Evolutionary conservation across 768 basidiomycete genomes (phyloP).

Genomic region (Chiua virens): DNA sequence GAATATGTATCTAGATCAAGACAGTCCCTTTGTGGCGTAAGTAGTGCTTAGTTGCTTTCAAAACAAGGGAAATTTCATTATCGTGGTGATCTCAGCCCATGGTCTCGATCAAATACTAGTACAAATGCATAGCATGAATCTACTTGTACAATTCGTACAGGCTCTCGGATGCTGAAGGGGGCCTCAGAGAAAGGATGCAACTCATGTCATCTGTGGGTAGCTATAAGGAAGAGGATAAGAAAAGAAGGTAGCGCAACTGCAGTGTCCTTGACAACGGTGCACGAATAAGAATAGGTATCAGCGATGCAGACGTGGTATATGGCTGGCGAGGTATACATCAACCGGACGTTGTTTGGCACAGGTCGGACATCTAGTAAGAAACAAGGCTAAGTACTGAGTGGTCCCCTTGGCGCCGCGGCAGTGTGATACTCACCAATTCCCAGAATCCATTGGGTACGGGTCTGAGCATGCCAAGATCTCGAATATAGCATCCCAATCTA

Average conservation of each 20-base stretch:
- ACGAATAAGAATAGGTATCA: not conserved
- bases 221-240: not conserved
- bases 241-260: not conserved
- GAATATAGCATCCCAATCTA: constrained; percentile 35
- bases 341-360: not conserved
- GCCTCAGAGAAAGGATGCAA: not conserved
- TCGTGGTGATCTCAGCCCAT: not conserved
- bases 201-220: not conserved
- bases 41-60: no score
- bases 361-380: constrained; percentile 3
- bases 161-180: not conserved
- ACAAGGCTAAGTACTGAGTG: not conserved
- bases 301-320: constrained; percentile 5
- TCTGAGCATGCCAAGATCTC: constrained; percentile 24
- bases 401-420: not conserved
- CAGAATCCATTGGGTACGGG: not conserved
- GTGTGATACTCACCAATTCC: constrained; percentile 13
- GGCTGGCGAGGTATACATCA: not conserved
- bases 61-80: not conserved
- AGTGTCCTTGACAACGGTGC: constrained; percentile 8
- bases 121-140: not conserved
- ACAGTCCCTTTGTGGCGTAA: not conserved
- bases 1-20: not conserved
- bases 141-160: no score
- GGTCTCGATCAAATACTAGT: not conserved